A percentile compares a stretch with the other conserved stretches of the same genome.
phyloP scores from a whole-genome alignment of 2,329 filamentous ascomycete genomes.

The Aspergillus chevalieri region DNA sequence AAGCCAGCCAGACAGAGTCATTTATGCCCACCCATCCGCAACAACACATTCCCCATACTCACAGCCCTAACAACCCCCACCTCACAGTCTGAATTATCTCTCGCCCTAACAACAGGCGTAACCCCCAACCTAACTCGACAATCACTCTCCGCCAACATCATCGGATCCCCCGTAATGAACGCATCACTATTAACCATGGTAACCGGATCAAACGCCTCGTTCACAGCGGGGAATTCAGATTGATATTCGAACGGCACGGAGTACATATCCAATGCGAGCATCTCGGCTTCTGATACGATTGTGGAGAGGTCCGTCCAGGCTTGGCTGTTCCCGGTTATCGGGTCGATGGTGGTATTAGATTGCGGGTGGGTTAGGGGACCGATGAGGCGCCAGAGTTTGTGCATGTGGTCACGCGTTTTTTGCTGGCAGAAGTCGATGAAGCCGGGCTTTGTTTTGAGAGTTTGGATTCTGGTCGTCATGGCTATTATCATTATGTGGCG shows the following conservation, averaged over 20 bases:
- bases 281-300: constrained; percentile 24
- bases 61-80: constrained; percentile 8
- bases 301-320: constrained; percentile 15
- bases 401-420: constrained; percentile 12
- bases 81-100: constrained; percentile 10
- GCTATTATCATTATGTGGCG: constrained; percentile 16
- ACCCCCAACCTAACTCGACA: constrained; percentile 15
- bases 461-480: constrained; percentile 15
- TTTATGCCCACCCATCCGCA: constrained; percentile 3
- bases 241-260: constrained; percentile 21
- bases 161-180: constrained; percentile 9
- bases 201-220: constrained; percentile 17
- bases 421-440: constrained; percentile 20
- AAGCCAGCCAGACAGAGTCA: background rate
- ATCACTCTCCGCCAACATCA: constrained; percentile 8
- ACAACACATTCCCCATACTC: constrained; percentile 14
- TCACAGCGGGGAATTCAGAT: constrained; percentile 18
- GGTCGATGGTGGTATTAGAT: background rate
- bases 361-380: constrained; percentile 15
- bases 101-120: constrained; percentile 16
- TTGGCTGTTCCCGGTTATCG: background rate
- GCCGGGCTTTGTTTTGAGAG: constrained; percentile 11
- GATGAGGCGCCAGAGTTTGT: constrained; percentile 16
- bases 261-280: constrained; percentile 22
- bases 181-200: constrained; percentile 21